phyloP scores from a whole-genome alignment of 768 basidiomycete species.

The Hypholoma fasciculare region DNA sequence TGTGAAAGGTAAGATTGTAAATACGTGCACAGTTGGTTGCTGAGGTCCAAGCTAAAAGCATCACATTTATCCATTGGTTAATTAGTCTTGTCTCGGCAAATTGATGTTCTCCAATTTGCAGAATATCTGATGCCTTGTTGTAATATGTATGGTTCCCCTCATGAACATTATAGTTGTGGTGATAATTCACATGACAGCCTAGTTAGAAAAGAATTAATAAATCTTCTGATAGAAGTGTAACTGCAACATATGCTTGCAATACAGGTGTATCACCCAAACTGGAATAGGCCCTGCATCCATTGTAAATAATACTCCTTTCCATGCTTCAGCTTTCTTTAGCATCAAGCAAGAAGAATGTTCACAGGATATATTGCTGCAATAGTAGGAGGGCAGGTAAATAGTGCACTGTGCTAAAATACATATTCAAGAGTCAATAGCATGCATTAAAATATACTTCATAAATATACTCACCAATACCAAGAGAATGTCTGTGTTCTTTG shows the following conservation, averaged over 20 bases:
- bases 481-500: too few relatives aligned
- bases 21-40: constrained; percentile 11
- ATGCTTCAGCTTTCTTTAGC: neutral
- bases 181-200: neutral
- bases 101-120: constrained; percentile 12
- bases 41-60: constrained; percentile 8
- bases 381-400: too few relatives aligned
- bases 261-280: neutral
- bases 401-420: too few relatives aligned
- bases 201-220: neutral
- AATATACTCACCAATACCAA: too few relatives aligned
- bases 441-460: too few relatives aligned
- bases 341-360: too few relatives aligned
- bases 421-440: too few relatives aligned
- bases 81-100: constrained; percentile 13
- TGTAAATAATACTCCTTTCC: neutral
- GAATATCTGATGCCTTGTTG: neutral
- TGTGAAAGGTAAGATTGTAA: neutral
- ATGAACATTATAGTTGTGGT: neutral
- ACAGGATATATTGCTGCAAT: too few relatives aligned
- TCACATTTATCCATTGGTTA: constrained; percentile 6
- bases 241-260: neutral
- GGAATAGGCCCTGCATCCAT: neutral
- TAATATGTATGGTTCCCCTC: neutral
- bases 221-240: neutral